Percentiles rank a stretch among this genome's conserved stretches.
phyloP scores from a whole-genome alignment of 768 basidiomycete species.

The Dentipellis fragilis region DNA sequence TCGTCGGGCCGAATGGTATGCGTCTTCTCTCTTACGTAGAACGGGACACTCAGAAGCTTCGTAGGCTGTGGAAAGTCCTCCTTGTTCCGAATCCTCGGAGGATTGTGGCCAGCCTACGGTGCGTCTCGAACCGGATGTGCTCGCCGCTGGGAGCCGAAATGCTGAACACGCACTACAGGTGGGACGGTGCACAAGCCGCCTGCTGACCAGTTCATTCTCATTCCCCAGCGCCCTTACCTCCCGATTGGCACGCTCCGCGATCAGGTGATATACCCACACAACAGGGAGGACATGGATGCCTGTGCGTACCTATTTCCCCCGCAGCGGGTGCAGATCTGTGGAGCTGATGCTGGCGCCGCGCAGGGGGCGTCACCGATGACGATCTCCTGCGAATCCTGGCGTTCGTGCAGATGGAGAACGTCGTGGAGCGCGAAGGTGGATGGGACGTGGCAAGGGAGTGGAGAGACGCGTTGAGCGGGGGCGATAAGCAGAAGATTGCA shows the following conservation, averaged over 20 bases:
- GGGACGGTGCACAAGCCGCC: constrained; percentile 87
- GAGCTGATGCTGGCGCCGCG: not conserved
- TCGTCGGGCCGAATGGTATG: constrained; percentile 88
- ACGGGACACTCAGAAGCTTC: not conserved
- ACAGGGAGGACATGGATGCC: constrained; percentile 64
- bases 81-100: constrained; percentile 91
- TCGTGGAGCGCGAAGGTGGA: constrained; percentile 93
- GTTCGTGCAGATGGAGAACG: constrained; percentile 72
- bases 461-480: constrained; percentile 88
- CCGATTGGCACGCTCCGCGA: constrained; percentile 89
- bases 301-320: constrained; percentile 27
- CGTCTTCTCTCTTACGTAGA: not conserved
- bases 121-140: not conserved
- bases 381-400: constrained; percentile 64
- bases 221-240: constrained; percentile 95
- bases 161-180: constrained; percentile 18
- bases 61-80: constrained; percentile 82
- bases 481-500: constrained; percentile 94
- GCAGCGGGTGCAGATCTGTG: not conserved
- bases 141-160: not conserved
- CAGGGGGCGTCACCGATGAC: constrained; percentile 64
- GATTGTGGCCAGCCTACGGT: constrained; percentile 84
- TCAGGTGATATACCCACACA: constrained; percentile 94
- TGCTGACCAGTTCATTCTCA: constrained; percentile 82
- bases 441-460: constrained; percentile 88